Percentiles rank a stretch among this genome's conserved stretches.
Conservation (phyloP, 176 grass and related monocot genomes). For the Neostapfia colusana region DNA sequence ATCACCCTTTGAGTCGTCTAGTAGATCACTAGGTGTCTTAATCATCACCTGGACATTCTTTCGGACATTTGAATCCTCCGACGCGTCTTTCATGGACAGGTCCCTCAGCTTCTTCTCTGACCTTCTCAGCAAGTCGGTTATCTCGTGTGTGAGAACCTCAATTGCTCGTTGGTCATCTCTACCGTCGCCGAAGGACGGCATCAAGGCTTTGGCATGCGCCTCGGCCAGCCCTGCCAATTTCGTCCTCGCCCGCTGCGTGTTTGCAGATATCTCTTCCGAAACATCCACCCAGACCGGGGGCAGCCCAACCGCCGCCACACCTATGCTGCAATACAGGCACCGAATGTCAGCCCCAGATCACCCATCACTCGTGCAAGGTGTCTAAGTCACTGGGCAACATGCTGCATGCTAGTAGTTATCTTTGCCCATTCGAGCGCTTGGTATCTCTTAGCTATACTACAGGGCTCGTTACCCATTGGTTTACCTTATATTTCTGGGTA, state of each 20-base stretch:
- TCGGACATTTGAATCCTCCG: constrained; percentile 94
- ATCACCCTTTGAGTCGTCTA: not conserved
- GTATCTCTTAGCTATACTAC: not conserved
- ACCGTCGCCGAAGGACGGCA: constrained; percentile 90
- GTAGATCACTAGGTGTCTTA: not conserved
- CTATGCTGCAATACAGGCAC: constrained; percentile 52
- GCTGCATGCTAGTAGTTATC: no score
- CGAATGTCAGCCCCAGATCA: constrained; percentile 6
- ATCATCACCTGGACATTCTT: constrained; percentile 90
- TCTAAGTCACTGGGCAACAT: not conserved
- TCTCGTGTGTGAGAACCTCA: constrained; percentile 80
- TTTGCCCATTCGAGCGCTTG: not conserved
- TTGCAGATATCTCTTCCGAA: constrained; percentile 85
- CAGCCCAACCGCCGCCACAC: constrained; percentile 52
- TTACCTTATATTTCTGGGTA: not conserved
- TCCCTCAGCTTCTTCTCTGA: constrained; percentile 85
- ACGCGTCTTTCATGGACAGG: constrained; percentile 69
- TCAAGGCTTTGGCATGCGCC: constrained; percentile 83
- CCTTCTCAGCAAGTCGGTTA: constrained; percentile 77
- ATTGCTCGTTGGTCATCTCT: constrained; percentile 77
- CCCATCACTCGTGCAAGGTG: not conserved
- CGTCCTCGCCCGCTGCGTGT: constrained; percentile 82
- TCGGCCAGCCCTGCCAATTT: constrained; percentile 89
- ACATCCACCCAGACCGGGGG: constrained; percentile 94
- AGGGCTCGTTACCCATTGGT: not conserved